A percentile compares a stretch with the other conserved stretches of the same genome.
These are phyloP conservation scores for Aspergillus homomorphus DNA, from an alignment of 495 filamentous ascomycete genomes.

Conservation along the genomic window DNA sequence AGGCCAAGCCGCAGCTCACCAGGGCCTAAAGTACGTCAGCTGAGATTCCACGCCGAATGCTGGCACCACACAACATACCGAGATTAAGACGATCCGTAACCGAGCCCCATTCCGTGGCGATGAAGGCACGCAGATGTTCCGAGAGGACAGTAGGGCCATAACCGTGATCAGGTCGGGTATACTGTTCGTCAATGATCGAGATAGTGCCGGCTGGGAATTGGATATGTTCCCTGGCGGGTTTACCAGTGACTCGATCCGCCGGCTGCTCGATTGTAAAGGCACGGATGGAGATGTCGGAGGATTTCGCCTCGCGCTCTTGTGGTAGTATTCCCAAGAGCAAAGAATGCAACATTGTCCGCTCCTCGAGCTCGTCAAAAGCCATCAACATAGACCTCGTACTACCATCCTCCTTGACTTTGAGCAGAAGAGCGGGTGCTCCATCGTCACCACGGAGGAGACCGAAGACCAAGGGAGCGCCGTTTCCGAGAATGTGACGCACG, in stretches of 20 bases:
- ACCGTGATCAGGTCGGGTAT: conserved; percentile 37
- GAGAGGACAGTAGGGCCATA: conserved; percentile 61
- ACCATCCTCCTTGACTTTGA: conserved; percentile 67
- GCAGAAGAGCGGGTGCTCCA: conserved; percentile 61
- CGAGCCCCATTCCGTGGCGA: conserved; percentile 63
- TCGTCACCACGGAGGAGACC: conserved; percentile 66
- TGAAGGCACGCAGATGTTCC: conserved; percentile 64
- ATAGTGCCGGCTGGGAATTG: conserved; percentile 42
- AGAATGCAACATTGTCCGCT: conserved; percentile 64
- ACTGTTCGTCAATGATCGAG: conserved; percentile 54
- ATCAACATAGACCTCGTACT: conserved; percentile 64
- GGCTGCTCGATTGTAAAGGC: conserved; percentile 62
- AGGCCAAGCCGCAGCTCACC: conserved; percentile 66
- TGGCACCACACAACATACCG: conserved; percentile 33
- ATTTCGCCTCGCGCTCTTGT: conserved; percentile 56
- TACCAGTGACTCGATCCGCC: conserved; percentile 25
- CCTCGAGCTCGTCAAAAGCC: conserved; percentile 66
- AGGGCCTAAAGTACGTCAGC: conserved; percentile 41
- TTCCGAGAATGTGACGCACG: conserved; percentile 60
- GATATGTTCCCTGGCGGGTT: conserved; percentile 31
- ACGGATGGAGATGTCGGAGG: conserved; percentile 58
- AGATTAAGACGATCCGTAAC: conserved; percentile 73
- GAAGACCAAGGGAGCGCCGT: conserved; percentile 65
- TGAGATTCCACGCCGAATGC: neutral
- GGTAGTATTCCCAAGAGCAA: conserved; percentile 65